A percentile compares a stretch with the other conserved stretches of the same genome.
These are phyloP conservation scores for Collybia sordida DNA, from an alignment of 768 basidiomycete species.

Conservation along the genomic window DNA sequence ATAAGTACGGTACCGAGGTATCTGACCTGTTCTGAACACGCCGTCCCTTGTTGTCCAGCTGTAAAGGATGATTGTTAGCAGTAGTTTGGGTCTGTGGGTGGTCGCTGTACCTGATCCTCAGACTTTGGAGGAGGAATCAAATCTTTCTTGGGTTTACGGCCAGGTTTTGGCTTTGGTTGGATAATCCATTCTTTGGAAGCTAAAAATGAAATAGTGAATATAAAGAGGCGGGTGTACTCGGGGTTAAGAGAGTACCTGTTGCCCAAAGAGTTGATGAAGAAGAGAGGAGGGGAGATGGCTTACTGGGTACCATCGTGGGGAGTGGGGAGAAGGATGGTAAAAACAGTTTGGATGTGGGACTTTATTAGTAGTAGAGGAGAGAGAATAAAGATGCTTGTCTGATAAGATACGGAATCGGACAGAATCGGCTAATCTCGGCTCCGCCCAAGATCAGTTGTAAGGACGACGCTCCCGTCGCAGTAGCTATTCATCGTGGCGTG, in stretches of 20 bases:
- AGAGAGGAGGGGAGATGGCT: constrained; percentile 15
- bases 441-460: neutral
- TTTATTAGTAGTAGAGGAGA: constrained; percentile 10
- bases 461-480: neutral
- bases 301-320: constrained; percentile 10
- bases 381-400: constrained; percentile 33
- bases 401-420: constrained; percentile 48
- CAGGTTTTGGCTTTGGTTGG: constrained; percentile 83
- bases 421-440: constrained; percentile 18
- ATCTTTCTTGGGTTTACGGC: constrained; percentile 85
- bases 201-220: constrained; percentile 25
- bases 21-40: constrained; percentile 74
- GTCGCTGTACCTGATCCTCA: constrained; percentile 46
- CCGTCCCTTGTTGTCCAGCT: constrained; percentile 59
- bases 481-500: too few species aligned
- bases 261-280: constrained; percentile 72
- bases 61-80: constrained; percentile 8
- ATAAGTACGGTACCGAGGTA: constrained; percentile 5
- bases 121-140: constrained; percentile 27
- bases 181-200: constrained; percentile 92
- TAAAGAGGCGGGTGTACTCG: constrained; percentile 6
- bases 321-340: constrained; percentile 20
- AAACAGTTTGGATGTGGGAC: constrained; percentile 12
- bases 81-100: neutral
- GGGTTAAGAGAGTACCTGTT: constrained; percentile 49